Evolutionary conservation across 371 early-diverging fungal genomes (phyloP).

Genomic region (Lichtheimia hyalospora): DNA sequence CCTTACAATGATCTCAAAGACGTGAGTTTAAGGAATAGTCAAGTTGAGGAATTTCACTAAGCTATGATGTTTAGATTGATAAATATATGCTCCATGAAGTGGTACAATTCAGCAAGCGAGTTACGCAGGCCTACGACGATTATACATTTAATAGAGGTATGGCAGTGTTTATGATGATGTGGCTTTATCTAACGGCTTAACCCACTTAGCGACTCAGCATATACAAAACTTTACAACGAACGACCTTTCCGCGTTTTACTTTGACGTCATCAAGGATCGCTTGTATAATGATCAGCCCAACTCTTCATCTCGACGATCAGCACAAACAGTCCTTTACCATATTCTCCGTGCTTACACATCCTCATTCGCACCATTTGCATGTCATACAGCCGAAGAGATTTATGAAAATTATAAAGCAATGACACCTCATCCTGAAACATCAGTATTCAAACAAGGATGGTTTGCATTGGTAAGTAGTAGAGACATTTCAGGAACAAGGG

Average conservation of each 20-base stretch:
- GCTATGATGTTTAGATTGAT: slow-evolving; percentile 50
- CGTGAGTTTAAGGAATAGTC: slow-evolving; percentile 13
- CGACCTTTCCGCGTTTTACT: slow-evolving; percentile 77
- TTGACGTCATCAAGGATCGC: slow-evolving; percentile 84
- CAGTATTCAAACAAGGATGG: slow-evolving; percentile 70
- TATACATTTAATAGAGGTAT: slow-evolving; percentile 71
- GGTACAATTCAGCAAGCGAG: slow-evolving; percentile 55
- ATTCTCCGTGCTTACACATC: slow-evolving; percentile 63
- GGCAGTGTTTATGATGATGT: background rate
- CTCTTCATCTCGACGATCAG: slow-evolving; percentile 50
- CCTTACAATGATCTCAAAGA: slow-evolving; percentile 55
- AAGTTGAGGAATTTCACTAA: no score
- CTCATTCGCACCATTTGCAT: slow-evolving; percentile 69
- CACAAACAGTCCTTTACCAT: slow-evolving; percentile 74
- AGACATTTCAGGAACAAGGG: background rate
- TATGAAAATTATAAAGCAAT: slow-evolving; percentile 62
- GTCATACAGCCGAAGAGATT: slow-evolving; percentile 81
- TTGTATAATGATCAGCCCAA: slow-evolving; percentile 63
- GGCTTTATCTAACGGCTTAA: background rate
- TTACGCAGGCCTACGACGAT: slow-evolving; percentile 62
- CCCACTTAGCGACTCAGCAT: slow-evolving; percentile 13
- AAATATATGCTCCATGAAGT: slow-evolving; percentile 71
- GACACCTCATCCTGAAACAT: slow-evolving; percentile 44
- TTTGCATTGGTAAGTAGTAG: slow-evolving; percentile 35
- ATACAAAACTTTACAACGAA: slow-evolving; percentile 72